Conservation (phyloP, 1,284 basidiomycete genomes). For the Ceratobasidium sp. region DNA sequence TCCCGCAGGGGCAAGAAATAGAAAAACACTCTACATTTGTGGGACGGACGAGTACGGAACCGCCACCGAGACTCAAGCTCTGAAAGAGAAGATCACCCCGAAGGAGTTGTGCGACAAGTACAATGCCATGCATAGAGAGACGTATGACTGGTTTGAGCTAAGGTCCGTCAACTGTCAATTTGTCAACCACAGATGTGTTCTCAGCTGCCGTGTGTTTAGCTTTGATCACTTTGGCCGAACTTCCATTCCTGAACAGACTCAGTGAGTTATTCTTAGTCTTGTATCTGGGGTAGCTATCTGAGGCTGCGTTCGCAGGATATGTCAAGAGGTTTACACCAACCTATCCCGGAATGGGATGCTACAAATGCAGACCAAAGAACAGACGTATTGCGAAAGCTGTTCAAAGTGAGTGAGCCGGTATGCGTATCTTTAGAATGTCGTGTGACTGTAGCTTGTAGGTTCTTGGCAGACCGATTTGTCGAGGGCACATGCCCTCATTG, state of each 20-base stretch:
- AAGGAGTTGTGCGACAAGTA: constrained; percentile 95
- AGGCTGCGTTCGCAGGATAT: constrained; percentile 71
- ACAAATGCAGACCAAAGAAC: constrained; percentile 86
- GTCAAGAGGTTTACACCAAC: constrained; percentile 88
- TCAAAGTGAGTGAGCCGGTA: constrained; percentile 73
- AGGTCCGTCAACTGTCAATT: constrained; percentile 63
- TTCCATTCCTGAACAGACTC: constrained; percentile 90
- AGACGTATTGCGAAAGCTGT: constrained; percentile 94
- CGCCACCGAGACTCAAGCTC: constrained; percentile 96
- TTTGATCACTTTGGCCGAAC: constrained; percentile 99
- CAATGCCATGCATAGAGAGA: constrained; percentile 88
- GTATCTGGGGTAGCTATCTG: constrained; percentile 23
- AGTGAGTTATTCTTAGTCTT: constrained; percentile 65
- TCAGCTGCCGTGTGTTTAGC: constrained; percentile 61
- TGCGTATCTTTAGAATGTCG: constrained; percentile 2
- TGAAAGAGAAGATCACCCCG: constrained; percentile 93
- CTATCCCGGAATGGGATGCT: constrained; percentile 83
- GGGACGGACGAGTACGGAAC: constrained; percentile 99
- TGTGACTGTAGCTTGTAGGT: constrained; percentile 63
- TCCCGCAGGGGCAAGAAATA: constrained; percentile 75
- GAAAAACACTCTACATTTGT: constrained; percentile 87
- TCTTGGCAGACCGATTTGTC: constrained; percentile 95
- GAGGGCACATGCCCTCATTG: constrained; percentile 96
- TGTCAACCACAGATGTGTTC: background rate
- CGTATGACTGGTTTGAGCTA: constrained; percentile 96